Evolutionary conservation across 106 monocot genomes (phyloP).

Genomic region (Dioscorea zingiberensis): DNA sequence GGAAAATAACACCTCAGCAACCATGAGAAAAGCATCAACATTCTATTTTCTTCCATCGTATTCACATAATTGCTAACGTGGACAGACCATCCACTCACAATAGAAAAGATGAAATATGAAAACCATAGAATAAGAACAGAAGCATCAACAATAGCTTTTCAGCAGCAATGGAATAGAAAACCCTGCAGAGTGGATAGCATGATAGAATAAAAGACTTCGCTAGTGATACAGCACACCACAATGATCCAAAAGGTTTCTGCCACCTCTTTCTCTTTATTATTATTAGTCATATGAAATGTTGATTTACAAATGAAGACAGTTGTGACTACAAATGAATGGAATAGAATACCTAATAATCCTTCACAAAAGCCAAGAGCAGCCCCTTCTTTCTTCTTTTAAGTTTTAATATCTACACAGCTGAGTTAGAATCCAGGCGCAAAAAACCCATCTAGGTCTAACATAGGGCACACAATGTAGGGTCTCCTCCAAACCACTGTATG

Average conservation of each 20-base stretch:
- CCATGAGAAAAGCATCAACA: not conserved
- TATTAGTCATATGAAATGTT: not conserved
- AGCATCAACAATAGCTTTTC: not conserved
- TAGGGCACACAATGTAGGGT: too few species aligned
- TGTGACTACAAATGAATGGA: conserved; percentile 8
- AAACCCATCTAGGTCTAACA: too few species aligned
- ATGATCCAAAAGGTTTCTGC: not conserved
- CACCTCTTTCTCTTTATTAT: conserved; percentile 2
- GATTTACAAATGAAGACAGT: conserved; percentile 2
- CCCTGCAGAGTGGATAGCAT: not conserved
- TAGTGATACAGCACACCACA: not conserved
- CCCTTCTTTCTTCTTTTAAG: too few species aligned
- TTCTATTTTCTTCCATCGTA: not conserved
- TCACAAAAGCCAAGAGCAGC: too few species aligned
- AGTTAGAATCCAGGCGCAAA: too few species aligned
- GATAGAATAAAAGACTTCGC: not conserved
- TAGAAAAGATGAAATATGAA: not conserved
- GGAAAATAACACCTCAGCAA: not conserved
- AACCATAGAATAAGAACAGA: not conserved
- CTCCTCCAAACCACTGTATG: too few species aligned
- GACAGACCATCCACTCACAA: not conserved
- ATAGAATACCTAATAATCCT: not conserved
- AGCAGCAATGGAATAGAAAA: not conserved
- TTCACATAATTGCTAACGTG: too few species aligned
- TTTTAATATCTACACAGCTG: too few species aligned